Evolutionary conservation across 176 grass and related monocot species (phyloP), one percentile per base, ranked within the genome.

Genomic region (Neostapfia colusana): DNA sequence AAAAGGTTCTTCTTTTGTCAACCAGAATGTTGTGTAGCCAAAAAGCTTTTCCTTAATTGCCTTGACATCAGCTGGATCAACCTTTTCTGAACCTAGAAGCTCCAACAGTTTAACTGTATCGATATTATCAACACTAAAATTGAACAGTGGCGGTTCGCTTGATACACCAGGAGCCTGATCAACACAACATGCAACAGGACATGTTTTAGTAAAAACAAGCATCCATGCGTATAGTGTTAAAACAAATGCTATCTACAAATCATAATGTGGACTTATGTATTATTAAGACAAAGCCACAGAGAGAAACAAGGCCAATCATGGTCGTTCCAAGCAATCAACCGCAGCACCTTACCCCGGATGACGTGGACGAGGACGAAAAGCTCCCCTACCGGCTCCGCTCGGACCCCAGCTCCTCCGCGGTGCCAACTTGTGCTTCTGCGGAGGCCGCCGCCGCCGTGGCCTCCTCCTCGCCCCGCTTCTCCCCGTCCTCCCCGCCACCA

Each of bases 21-120:
- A 84, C 95, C 95, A 99, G 69, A 99, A 99, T 82, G 95, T 99
- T 68, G 95, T 92, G 80, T 99, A 99, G 5, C 95, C 95, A 40
- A 99, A 99, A 64, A 99, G 83, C 36, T 99, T 95, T 61, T 95
- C 95, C 77, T 95, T 99, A 16, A 99, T 92, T 63, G 83, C 87
- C 77, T 92, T 95, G 44, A 92, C 91, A 84, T 99, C 95, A 80
- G 75, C 80, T 49, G 85, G 83, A 77, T 99, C 92, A 63, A 99
- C 89, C 81, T 95, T 99, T 85, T 99, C 92, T 2, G 92, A 92
- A 25, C 87, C 95, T 44, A 99, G 85, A 43, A 99, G 95, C 69
- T 99, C 95, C 85, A 92, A 71, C 61, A 99, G 56, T 82, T 95
- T 99, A 72, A 95, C 77, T 31, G 92, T 92, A 76, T 99, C 92